These are phyloP conservation scores for Candolleomyces aberdarensis DNA, from an alignment of 768 basidiomycete genomes.

Conservation along the genomic window DNA sequence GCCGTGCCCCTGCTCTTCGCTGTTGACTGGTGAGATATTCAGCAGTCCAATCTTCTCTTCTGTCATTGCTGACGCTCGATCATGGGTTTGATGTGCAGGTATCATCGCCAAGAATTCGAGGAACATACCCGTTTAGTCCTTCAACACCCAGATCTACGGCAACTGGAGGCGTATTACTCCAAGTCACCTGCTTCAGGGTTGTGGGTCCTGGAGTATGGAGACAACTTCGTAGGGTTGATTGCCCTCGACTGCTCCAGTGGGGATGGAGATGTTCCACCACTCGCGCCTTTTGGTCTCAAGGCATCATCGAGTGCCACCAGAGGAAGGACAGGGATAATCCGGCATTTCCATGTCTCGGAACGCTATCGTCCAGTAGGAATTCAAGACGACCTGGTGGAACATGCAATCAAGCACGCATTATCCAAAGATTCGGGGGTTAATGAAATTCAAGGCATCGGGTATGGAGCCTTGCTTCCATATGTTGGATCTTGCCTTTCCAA, in stretches of 20 bases:
- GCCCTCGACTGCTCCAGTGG: constrained; percentile 59
- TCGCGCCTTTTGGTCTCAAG: too few relatives aligned
- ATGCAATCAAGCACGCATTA: constrained; percentile 61
- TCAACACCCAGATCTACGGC: constrained; percentile 50
- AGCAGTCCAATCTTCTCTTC: too few relatives aligned
- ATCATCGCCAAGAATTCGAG: constrained; percentile 70
- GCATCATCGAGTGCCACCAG: constrained; percentile 12
- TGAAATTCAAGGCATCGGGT: constrained; percentile 35
- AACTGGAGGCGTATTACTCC: constrained; percentile 54
- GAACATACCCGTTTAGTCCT: constrained; percentile 47
- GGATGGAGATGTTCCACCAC: constrained; percentile 11
- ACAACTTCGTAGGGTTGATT: constrained; percentile 62
- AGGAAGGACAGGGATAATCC: constrained; percentile 57
- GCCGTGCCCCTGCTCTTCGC: constrained; percentile 63
- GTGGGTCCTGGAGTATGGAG: constrained; percentile 63
- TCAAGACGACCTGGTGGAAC: constrained; percentile 64
- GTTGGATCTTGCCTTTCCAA: neutral
- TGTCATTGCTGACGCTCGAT: too few relatives aligned
- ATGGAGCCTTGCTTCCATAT: neutral
- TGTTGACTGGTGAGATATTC: constrained; percentile 60
- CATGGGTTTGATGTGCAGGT: constrained; percentile 38
- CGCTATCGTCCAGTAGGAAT: constrained; percentile 51
- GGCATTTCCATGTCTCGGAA: constrained; percentile 74
- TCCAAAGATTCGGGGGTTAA: constrained; percentile 36
- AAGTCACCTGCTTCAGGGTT: constrained; percentile 62